Evolutionary conservation across 805 yeast genomes (phyloP).

Genomic region (Teunomyces funiuensis): DNA sequence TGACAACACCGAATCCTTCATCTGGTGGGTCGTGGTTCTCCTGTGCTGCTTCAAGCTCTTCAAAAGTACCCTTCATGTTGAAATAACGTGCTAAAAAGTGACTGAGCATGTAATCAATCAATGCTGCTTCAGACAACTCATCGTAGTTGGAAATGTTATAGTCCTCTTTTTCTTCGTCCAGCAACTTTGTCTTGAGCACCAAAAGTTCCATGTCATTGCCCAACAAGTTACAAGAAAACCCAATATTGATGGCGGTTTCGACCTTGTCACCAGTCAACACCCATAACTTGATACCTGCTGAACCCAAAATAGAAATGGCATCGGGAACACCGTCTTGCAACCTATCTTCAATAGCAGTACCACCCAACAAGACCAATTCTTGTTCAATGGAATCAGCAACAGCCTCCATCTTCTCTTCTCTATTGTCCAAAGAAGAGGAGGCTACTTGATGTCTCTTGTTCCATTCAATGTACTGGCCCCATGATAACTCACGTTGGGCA

Average conservation of each 20-base stretch:
- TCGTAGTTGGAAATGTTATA: conserved; percentile 20
- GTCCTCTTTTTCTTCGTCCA: conserved; percentile 24
- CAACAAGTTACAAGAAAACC: conserved; percentile 72
- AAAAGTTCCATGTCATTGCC: conserved; percentile 67
- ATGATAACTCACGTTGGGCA: conserved; percentile 64
- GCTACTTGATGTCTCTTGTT: conserved; percentile 61
- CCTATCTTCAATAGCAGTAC: conserved; percentile 81
- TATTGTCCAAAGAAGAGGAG: conserved; percentile 56
- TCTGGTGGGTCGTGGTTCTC: conserved; percentile 65
- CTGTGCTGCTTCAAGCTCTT: conserved; percentile 56
- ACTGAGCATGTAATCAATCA: conserved; percentile 48
- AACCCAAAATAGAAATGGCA: conserved; percentile 60
- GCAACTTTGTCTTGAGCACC: conserved; percentile 45
- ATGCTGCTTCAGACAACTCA: conserved; percentile 22
- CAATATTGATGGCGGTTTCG: conserved; percentile 83
- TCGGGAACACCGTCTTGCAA: conserved; percentile 79
- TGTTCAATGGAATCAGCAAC: conserved; percentile 72
- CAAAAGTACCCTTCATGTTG: conserved; percentile 55
- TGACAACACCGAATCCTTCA: conserved; percentile 56
- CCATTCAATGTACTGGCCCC: conserved; percentile 67
- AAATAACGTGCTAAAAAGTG: conserved; percentile 57
- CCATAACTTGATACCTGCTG: conserved; percentile 81
- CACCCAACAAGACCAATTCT: conserved; percentile 60
- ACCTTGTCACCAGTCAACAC: conserved; percentile 81
- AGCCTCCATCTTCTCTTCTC: conserved; percentile 72